A percentile compares a stretch with the other conserved stretches of the same genome.
Conservation (phyloP, 2,329 filamentous ascomycete genomes). For the Plectosphaerella cucumerina region DNA sequence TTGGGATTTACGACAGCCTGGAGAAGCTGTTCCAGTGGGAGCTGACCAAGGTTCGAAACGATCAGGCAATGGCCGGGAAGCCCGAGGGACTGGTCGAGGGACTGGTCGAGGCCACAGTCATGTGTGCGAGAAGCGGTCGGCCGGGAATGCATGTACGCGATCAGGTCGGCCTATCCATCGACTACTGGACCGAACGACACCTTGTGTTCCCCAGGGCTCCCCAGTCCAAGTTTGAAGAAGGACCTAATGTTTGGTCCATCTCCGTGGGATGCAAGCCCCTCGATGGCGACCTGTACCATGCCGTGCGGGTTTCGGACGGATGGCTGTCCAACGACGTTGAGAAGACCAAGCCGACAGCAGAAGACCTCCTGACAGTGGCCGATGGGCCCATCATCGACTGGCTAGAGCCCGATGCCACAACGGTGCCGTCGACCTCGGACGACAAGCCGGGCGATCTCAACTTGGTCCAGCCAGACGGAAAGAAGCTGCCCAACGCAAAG, state of each 20-base stretch:
- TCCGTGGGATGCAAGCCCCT: slow-evolving; percentile 59
- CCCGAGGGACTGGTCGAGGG: slow-evolving; percentile 41
- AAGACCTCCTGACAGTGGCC: slow-evolving; percentile 31
- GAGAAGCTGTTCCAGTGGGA: slow-evolving; percentile 69
- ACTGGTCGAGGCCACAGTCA: slow-evolving; percentile 50
- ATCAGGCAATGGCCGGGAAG: slow-evolving; percentile 23
- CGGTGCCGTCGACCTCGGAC: slow-evolving; percentile 44
- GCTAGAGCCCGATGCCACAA: slow-evolving; percentile 66
- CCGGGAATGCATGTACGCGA: slow-evolving; percentile 67
- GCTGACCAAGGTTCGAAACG: slow-evolving; percentile 50
- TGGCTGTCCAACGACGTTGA: slow-evolving; percentile 70
- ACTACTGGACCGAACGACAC: slow-evolving; percentile 71
- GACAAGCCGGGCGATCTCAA: slow-evolving; percentile 48
- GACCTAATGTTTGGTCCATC: slow-evolving; percentile 59
- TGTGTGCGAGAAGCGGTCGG: slow-evolving; percentile 66
- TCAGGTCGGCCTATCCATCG: slow-evolving; percentile 64
- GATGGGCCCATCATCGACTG: slow-evolving; percentile 55
- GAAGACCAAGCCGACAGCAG: slow-evolving; percentile 46
- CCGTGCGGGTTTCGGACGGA: slow-evolving; percentile 66
- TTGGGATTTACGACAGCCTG: slow-evolving; percentile 68
- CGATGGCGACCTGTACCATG: slow-evolving; percentile 41
- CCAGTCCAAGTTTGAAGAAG: slow-evolving; percentile 31
- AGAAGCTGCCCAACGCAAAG: slow-evolving; percentile 64
- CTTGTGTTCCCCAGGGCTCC: slow-evolving; percentile 35
- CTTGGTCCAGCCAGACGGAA: slow-evolving; percentile 41